These are phyloP conservation scores for Blastocystis sp. DNA, from an alignment of 352 stramenopile species.

Conservation along the genomic window DNA sequence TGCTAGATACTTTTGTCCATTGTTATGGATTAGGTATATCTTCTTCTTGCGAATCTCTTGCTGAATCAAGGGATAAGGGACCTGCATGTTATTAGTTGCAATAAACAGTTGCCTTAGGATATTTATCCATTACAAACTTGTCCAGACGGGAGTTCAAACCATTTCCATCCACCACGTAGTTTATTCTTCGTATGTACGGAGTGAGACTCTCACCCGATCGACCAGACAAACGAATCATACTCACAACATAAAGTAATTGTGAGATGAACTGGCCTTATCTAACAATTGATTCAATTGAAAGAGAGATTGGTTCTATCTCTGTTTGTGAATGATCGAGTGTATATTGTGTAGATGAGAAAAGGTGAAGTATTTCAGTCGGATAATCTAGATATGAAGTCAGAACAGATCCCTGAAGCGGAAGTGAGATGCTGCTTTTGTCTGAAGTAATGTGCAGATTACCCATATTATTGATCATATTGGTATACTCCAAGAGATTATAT, in stretches of 20 bases:
- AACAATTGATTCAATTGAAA: neutral
- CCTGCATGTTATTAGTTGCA: neutral
- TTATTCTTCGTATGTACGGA: neutral
- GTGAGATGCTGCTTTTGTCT: too few relatives aligned
- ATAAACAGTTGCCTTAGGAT: neutral
- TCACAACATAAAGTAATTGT: neutral
- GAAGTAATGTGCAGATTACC: too few relatives aligned
- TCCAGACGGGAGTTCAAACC: neutral
- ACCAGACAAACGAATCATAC: too few relatives aligned
- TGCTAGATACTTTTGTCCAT: neutral
- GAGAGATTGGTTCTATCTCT: neutral
- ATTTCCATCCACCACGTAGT: neutral
- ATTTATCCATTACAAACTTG: constrained; percentile 48
- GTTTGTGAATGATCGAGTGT: neutral
- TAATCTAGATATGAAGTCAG: too few relatives aligned
- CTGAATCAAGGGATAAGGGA: constrained; percentile 27
- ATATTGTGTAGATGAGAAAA: too few relatives aligned
- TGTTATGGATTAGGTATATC: neutral
- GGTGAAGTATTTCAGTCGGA: too few relatives aligned
- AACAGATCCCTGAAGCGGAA: too few relatives aligned
- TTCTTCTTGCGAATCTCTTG: neutral
- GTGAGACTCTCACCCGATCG: too few relatives aligned
- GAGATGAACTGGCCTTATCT: neutral
- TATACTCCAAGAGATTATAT: neutral
- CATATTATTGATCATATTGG: too few relatives aligned